phyloP scores from a whole-genome alignment of 129 eudicot genomes.

The Logfia minima region DNA sequence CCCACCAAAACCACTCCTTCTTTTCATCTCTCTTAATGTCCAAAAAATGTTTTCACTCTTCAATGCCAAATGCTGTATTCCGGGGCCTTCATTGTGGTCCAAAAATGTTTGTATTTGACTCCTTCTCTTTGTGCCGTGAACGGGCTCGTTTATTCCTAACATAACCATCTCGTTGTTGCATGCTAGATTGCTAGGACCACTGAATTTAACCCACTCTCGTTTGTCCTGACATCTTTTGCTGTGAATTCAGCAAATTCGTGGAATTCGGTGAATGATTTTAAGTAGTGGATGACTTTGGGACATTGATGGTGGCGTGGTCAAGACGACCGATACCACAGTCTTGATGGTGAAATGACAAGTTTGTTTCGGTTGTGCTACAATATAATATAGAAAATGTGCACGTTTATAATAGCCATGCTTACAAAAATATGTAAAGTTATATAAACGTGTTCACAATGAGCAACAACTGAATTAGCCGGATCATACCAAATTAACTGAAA shows the following conservation, averaged over 20 bases:
- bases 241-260: conserved; percentile 78
- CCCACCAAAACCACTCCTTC: conserved; percentile 67
- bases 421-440: neutral
- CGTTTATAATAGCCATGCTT: neutral
- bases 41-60: conserved; percentile 66
- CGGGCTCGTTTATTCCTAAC: conserved; percentile 76
- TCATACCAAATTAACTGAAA: too few relatives aligned
- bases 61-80: conserved; percentile 88
- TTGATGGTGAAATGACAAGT: conserved; percentile 27
- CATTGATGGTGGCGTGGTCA: conserved; percentile 83
- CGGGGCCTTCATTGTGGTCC: conserved; percentile 91
- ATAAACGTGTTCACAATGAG: neutral
- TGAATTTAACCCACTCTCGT: conserved; percentile 82
- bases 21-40: conserved; percentile 83
- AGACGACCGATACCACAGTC: conserved; percentile 64
- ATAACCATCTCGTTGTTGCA: conserved; percentile 68
- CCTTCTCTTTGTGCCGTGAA: conserved; percentile 68
- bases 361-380: conserved; percentile 1
- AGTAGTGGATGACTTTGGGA: conserved; percentile 57
- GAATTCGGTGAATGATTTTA: conserved; percentile 81
- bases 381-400: neutral
- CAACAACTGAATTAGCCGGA: too few relatives aligned
- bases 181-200: conserved; percentile 58
- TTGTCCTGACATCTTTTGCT: conserved; percentile 77
- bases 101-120: conserved; percentile 91